Base-by-base conservation (phyloP, 2,329 filamentous ascomycete genomes). In the Fonsecaea nubica region DNA sequence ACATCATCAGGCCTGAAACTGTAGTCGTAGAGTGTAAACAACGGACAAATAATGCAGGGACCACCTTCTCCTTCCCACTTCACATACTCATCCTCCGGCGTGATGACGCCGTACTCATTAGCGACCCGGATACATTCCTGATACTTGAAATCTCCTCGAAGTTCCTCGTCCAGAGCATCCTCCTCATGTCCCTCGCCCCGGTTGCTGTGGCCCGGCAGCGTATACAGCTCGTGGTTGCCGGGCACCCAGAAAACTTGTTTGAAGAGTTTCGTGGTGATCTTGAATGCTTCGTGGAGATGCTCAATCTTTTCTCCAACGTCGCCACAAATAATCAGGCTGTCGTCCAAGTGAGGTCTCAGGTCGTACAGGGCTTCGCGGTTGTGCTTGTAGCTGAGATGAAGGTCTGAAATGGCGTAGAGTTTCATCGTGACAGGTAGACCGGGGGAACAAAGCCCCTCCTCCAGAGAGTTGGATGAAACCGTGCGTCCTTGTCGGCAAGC, bases 1-100 rank as follows among this genome's bases (percentile, higher is more conserved):
- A 87, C 80, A 54, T 84, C 71, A 1, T 74, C 77, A 0, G 85
- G 85, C 0, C 85, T 78, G 74, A 87, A 87, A 67, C 80, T 84
- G 75, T 87, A 87, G 75, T 87, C 85, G 77, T 87, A 87, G 13
- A 87, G 77, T 0, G 85, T 86, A 77, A 87, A 87, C 58, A 86
- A 80, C 36, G 83, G 85, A 36, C 82, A 84, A 48, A 87, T 80
- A 42, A 87, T 66, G 5, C 77, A 82, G 4, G 81, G 81, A 3
- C 78, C 78, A 25, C 81, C 82, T 7, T 80, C 79, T n/a, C 83
- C 84, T 4, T 85, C 79, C 85, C 85, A 87, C 25, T 80, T 75
- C 38, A 79, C 77, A 70, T 79, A 87, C 4, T 84, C 82, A 72
- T 87, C 85, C 71, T 87, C 85, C 10, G 85, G 85, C 5, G 85